Conservation (phyloP, 1,284 basidiomycete species). For the Ustilago nuda region DNA sequence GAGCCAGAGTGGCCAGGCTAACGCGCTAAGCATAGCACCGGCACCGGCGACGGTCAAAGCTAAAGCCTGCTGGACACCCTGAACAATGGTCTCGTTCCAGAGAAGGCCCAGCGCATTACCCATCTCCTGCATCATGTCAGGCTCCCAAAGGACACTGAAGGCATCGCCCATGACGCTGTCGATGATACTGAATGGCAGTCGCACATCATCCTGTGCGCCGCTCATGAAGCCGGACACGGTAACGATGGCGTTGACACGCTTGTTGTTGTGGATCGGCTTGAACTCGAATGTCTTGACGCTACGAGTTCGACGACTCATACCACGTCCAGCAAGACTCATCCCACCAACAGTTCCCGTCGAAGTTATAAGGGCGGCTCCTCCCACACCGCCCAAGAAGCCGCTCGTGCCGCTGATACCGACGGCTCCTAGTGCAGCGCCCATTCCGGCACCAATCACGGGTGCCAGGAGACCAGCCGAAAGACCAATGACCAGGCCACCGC, state of each 20-base stretch:
- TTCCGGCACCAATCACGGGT: slow-evolving; percentile 67
- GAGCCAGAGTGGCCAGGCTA: slow-evolving; percentile 68
- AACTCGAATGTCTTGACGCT: slow-evolving; percentile 68
- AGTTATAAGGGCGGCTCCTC: slow-evolving; percentile 67
- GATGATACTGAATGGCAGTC: slow-evolving; percentile 67
- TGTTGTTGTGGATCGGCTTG: slow-evolving; percentile 69
- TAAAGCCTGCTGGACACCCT: slow-evolving; percentile 67
- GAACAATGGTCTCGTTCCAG: slow-evolving; percentile 69
- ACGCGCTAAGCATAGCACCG: slow-evolving; percentile 60
- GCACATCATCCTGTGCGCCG: slow-evolving; percentile 63
- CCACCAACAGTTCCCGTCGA: slow-evolving; percentile 66
- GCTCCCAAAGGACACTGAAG: slow-evolving; percentile 68
- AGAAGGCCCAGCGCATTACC: slow-evolving; percentile 67
- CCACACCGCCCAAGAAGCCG: slow-evolving; percentile 66
- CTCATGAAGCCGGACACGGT: slow-evolving; percentile 66
- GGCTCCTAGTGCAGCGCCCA: slow-evolving; percentile 65
- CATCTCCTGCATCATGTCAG: slow-evolving; percentile 70
- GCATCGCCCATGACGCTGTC: slow-evolving; percentile 68
- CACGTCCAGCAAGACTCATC: slow-evolving; percentile 63
- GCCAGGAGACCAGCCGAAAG: slow-evolving; percentile 66
- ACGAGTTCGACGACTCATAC: slow-evolving; percentile 64
- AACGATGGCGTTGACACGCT: slow-evolving; percentile 68
- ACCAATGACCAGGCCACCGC: slow-evolving; percentile 68
- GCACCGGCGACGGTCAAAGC: slow-evolving; percentile 64
- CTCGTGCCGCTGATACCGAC: slow-evolving; percentile 67